Evolutionary conservation across 345 rosid species (phyloP).

Genomic region (Iberis pinnata): DNA sequence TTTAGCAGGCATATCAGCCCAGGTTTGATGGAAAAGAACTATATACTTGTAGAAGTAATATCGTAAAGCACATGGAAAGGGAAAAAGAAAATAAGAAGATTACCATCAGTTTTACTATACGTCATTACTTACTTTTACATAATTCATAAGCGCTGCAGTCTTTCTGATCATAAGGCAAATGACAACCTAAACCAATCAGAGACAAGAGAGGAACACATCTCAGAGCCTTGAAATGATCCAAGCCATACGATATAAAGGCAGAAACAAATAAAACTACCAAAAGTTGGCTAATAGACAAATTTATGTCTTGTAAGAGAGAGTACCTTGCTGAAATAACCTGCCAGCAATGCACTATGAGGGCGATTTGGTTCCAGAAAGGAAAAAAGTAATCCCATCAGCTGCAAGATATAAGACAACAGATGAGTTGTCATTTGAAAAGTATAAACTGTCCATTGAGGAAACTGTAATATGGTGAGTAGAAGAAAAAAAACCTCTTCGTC

Average conservation of each 20-base stretch:
- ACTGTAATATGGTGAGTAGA: neutral
- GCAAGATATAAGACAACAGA: constrained; percentile 30
- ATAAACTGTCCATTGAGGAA: neutral
- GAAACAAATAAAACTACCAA: neutral
- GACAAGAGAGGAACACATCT: constrained; percentile 9
- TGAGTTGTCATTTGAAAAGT: neutral
- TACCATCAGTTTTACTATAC: neutral
- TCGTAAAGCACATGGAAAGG: neutral
- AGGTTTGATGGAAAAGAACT: neutral
- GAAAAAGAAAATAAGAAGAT: neutral
- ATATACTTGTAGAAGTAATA: neutral
- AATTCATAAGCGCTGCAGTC: constrained; percentile 85
- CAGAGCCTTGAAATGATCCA: constrained; percentile 3
- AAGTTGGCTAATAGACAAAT: neutral
- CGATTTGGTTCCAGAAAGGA: constrained; percentile 85
- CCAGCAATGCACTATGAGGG: constrained; percentile 78
- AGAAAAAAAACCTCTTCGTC: constrained; percentile 73
- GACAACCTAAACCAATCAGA: constrained; percentile 60
- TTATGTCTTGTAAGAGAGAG: constrained; percentile 6
- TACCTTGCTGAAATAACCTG: constrained; percentile 99
- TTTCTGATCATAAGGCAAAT: constrained; percentile 91
- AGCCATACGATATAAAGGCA: neutral
- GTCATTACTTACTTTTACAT: constrained; percentile 63
- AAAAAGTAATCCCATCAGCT: constrained; percentile 93
- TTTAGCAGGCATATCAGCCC: neutral